Base-by-base conservation (phyloP, 2,329 filamentous ascomycete genomes). In the Aspergillaceae sp. region DNA sequence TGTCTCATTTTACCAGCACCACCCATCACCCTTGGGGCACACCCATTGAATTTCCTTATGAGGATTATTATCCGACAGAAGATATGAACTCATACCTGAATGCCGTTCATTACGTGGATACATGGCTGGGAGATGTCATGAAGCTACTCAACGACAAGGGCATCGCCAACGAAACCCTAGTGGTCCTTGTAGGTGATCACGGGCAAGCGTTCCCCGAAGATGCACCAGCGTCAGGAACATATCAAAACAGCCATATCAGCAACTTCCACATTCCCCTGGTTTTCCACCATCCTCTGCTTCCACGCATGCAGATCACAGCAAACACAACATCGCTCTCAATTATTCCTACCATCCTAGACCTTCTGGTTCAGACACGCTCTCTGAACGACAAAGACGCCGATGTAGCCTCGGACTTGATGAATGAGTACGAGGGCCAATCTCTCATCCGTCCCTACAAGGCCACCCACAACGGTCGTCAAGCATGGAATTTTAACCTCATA, bases 391-490 rank as follows among this genome's bases (percentile, higher is more conserved):
- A 56, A 11, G 63, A 66, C 41, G 55, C 53, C 2, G 46, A 54
- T 1, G 62, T 62, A 1, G 69, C 68, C n/a, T 53, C 56, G 4
- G 64, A 70, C 43, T 56, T 74, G 3, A 60, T 71, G 7, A 62
- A 68, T 11, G 60, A 72, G 37, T 74, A 74, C 54, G 68, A 74
- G 59, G 71, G 69, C 7, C 71, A 73, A 50, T 73, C 70, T 0
- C 60, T 74, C n/a, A 65, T 74, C 42, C 65, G 71, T 6, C 67
- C 68, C 1, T 69, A 65, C 46, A 58, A 64, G 33, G 42, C 60
- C 10, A 48, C 57, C 9, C 56, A 66, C 11, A 60, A 63, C 41
- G 61, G 62, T 5, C 62, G 65, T 3, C 50, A 57, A 30, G 55
- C 57, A 32, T 67, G 63, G 58, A 62, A 66, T 37, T 60, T 67